Base-by-base conservation (phyloP, 305 asterid species). In the Rubia peregrina region DNA sequence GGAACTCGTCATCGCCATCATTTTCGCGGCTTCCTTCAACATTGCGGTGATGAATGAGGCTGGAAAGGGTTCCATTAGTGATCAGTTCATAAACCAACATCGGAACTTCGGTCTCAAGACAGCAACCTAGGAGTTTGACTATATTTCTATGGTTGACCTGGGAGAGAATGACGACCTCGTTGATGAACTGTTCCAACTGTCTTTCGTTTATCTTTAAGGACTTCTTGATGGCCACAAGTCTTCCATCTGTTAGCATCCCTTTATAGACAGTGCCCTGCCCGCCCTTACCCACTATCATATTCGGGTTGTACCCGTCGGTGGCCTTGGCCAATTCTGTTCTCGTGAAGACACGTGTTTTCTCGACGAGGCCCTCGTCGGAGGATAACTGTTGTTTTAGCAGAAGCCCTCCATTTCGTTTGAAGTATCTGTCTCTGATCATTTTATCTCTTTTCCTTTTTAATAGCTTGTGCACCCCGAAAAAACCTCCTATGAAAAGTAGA, bases 181-280 rank as follows among this genome's bases (percentile, higher is more conserved):
- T 83, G 68, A 83, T 77, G 75, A 83, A 83, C 30, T 73, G 81
- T 14, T 56, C 75, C 2, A 73, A 73, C 7, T 73, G 82, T 43
- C 59, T 12, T 12, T 70, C 75, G 40, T 63, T 44, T 3, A 79
- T 80, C 67, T 46, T 60, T 65, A 68, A 56, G 1, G 84, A 75
- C 67, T 77, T 79, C 55, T 81, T 84, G 36, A 79, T 76, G n/a
- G 88, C 88, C 13, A 81, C 74, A n/a, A 75, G 75, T 43, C 79
- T 79, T n/a, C 85, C 84, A 41, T 84, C 84, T 1, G 81, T 13
- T 0, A 81, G 75, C 85, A 84, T 84, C 55, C 83, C 84, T 65
- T 83, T 83, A 72, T 81, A 81, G 21, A 81, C 85, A 0, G 83
- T 81, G 16, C 85, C 87, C 71, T 83, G 85, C 30, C 85, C 88